Conservation (phyloP, 2,329 filamentous ascomycete genomes). For the Anthostomella pinea region DNA sequence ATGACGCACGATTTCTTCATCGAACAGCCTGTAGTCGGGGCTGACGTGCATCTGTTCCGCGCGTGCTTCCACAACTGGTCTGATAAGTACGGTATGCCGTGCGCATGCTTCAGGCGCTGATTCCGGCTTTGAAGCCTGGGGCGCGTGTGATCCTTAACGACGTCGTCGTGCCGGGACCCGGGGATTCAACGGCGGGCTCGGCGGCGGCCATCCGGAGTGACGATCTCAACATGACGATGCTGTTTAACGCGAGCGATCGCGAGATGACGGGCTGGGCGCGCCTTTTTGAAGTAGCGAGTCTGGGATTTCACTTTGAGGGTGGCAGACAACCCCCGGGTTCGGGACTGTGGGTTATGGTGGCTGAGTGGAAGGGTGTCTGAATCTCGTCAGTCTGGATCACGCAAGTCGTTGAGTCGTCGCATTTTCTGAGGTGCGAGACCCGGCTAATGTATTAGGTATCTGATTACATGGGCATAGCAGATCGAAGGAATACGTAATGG, state of each 20-base stretch:
- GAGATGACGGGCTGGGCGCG: slow-evolving; percentile 10
- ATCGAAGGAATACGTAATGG: no score
- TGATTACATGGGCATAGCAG: no score
- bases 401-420: no score
- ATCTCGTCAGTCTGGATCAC: no score
- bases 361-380: no score
- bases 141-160: slow-evolving; percentile 29
- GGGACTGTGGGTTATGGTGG: no score
- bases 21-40: slow-evolving; percentile 37
- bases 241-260: slow-evolving; percentile 8
- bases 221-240: slow-evolving; percentile 6
- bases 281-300: slow-evolving; percentile 7
- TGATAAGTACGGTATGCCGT: slow-evolving; percentile 34
- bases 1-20: slow-evolving; percentile 42
- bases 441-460: no score
- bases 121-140: slow-evolving; percentile 38
- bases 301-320: slow-evolving; percentile 8
- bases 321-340: slow-evolving; percentile 7
- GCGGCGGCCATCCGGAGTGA: background rate
- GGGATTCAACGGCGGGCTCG: background rate
- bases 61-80: slow-evolving; percentile 47
- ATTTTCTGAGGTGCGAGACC: no score
- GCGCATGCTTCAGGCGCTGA: slow-evolving; percentile 33
- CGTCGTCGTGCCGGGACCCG: slow-evolving; percentile 4
- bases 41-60: slow-evolving; percentile 42